phyloP scores from a whole-genome alignment of 2,329 filamentous ascomycete genomes.

The Paraconiothyrium sp. region DNA sequence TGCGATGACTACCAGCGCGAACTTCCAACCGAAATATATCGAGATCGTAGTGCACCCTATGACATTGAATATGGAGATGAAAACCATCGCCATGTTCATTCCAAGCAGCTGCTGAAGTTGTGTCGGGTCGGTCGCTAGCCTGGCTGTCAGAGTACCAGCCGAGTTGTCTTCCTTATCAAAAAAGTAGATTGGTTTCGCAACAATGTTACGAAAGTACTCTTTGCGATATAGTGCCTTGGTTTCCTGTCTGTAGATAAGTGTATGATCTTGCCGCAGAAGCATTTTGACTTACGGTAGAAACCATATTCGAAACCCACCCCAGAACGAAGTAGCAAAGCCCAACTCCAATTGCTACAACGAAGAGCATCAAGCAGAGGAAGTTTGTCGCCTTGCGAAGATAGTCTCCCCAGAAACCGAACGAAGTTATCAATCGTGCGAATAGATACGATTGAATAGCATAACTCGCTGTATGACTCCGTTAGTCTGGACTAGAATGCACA shows the following conservation, averaged over 20 bases:
- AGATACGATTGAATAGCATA: constrained; percentile 35
- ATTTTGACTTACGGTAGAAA: constrained; percentile 29
- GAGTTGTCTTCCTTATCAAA: constrained; percentile 91
- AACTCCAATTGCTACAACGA: constrained; percentile 30
- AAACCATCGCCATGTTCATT: constrained; percentile 72
- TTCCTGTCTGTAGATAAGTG: constrained; percentile 19
- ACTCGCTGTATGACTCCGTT: constrained; percentile 20
- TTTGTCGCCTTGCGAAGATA: constrained; percentile 24
- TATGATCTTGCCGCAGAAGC: neutral
- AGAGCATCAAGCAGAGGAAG: constrained; percentile 57
- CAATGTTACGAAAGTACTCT: constrained; percentile 81
- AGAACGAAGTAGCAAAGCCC: constrained; percentile 35
- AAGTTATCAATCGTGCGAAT: constrained; percentile 35
- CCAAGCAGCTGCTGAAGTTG: constrained; percentile 39
- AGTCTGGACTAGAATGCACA: neutral
- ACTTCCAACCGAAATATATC: constrained; percentile 81
- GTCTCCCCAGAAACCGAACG: constrained; percentile 30
- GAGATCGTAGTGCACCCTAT: constrained; percentile 74
- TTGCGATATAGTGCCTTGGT: constrained; percentile 77
- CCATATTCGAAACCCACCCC: constrained; percentile 36
- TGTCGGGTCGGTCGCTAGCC: constrained; percentile 53
- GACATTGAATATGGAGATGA: constrained; percentile 81
- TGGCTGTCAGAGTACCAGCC: constrained; percentile 79
- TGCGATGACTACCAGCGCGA: constrained; percentile 79
- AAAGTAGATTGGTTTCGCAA: constrained; percentile 90